Conservation (phyloP, 495 filamentous ascomycete species). For the Penicillium nucicola region DNA sequence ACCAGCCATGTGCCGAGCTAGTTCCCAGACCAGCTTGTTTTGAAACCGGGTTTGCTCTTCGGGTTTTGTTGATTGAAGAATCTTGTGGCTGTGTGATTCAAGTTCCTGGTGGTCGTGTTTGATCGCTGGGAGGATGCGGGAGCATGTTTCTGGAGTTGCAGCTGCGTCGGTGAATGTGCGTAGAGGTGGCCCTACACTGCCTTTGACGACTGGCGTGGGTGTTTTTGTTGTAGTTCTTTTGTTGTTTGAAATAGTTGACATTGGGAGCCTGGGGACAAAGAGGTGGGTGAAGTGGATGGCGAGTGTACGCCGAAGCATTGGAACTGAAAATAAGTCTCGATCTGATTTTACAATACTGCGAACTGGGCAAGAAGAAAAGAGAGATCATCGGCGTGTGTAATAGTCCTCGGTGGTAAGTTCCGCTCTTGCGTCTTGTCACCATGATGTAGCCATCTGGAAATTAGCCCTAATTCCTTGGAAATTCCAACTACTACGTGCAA, state of each 20-base stretch:
- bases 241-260: not conserved
- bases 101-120: constrained; percentile 60
- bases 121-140: constrained; percentile 49
- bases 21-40: constrained; percentile 66
- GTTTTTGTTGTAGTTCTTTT: constrained; percentile 1
- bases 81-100: constrained; percentile 52
- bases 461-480: constrained; percentile 1
- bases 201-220: not conserved
- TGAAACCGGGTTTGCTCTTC: constrained; percentile 53
- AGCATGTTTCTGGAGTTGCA: not conserved
- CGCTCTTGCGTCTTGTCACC: constrained; percentile 10
- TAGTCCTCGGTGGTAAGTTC: constrained; percentile 6
- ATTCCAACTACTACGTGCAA: not conserved
- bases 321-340: not conserved
- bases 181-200: constrained; percentile 7
- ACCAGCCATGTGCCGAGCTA: constrained; percentile 57
- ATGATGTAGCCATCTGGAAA: not conserved
- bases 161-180: constrained; percentile 7
- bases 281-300: not conserved
- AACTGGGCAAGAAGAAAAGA: not conserved
- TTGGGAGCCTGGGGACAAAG: not conserved
- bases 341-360: no score
- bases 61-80: constrained; percentile 43
- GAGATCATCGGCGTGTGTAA: not conserved
- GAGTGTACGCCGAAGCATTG: constrained; percentile 4